Evolutionary conservation across 202 grass and related monocot genomes (phyloP), one percentile per base, ranked within the genome.

Genomic region (Zizania palustris): DNA sequence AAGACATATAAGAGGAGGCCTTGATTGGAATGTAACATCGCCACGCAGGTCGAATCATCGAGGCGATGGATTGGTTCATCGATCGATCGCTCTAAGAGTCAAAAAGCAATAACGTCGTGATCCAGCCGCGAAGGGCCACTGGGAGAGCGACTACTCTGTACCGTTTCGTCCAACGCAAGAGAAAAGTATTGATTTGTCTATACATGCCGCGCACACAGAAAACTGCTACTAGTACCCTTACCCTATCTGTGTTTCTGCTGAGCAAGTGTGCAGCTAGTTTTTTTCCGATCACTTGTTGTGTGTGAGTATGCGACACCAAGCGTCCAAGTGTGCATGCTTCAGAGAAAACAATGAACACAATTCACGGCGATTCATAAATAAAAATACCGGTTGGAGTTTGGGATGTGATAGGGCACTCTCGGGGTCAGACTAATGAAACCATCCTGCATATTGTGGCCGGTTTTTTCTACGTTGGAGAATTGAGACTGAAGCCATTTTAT

Each of bases 1-100:
- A 19, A 63, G 7, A 55, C 16, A 55, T 16, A 11, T 15, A 14
- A 9, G 14, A 22, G 6, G 11, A 35, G 71, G 60, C 64, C 40
- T 58, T 84, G 76, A 84, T 84, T 76, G 71, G 71, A 76, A 80
- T 80, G n/a, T n/a, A n/a, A n/a, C n/a, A n/a, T n/a, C n/a, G n/a
- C n/a, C n/a, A 55, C 19, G 51, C 81, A 84, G n/a, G 42, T n/a
- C 14, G 33, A 83, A 88, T 88, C 74, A 57, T 61, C 64, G 38
- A 55, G 51, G 16, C 51, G 51, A 54, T 6, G 16, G 16, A 44
- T 28, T 41, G 15, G 40, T 64, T 40, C 62, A 38, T 46, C 20
- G n/a, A 76, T 49, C 33, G 21, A 43, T 82, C 61, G 68, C 68
- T n/a, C n/a, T n/a, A 40, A 46, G 74, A 63, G 80, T 74, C 48